These are phyloP conservation scores for Staphylotrichum tortipilum DNA, from an alignment of 495 filamentous ascomycete species.

Conservation along the genomic window DNA sequence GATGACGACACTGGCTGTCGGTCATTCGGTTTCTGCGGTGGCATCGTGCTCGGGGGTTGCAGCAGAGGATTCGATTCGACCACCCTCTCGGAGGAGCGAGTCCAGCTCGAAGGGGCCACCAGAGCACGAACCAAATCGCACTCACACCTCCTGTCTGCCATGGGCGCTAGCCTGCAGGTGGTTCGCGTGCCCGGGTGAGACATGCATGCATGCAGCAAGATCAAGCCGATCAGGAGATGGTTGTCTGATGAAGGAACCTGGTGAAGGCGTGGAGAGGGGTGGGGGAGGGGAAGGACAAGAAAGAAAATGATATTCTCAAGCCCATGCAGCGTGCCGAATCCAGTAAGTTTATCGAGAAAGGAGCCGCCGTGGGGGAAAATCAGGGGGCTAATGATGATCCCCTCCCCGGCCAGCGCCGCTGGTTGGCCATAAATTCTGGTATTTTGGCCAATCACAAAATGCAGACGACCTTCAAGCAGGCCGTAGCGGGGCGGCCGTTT, in stretches of 20 bases:
- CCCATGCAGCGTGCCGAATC: background rate
- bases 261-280: no score
- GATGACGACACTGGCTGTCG: background rate
- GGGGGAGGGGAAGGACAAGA: background rate
- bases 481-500: conserved; percentile 3
- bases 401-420: background rate
- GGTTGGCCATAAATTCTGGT: conserved; percentile 19
- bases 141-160: conserved; percentile 12
- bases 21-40: no score
- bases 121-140: no score
- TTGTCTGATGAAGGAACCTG: no score
- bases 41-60: background rate
- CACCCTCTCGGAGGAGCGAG: no score
- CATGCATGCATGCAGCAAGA: conserved; percentile 15
- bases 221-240: background rate
- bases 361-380: background rate
- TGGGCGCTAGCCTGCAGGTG: conserved; percentile 11
- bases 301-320: background rate
- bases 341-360: background rate
- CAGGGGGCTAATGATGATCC: background rate
- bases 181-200: conserved; percentile 18
- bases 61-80: no score
- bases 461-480: background rate
- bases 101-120: no score
- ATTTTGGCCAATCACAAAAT: conserved; percentile 23